Evolutionary conservation across 2,329 filamentous ascomycete species (phyloP), one percentile per base, ranked within the genome.

Genomic region (Passalora sequoiae): DNA sequence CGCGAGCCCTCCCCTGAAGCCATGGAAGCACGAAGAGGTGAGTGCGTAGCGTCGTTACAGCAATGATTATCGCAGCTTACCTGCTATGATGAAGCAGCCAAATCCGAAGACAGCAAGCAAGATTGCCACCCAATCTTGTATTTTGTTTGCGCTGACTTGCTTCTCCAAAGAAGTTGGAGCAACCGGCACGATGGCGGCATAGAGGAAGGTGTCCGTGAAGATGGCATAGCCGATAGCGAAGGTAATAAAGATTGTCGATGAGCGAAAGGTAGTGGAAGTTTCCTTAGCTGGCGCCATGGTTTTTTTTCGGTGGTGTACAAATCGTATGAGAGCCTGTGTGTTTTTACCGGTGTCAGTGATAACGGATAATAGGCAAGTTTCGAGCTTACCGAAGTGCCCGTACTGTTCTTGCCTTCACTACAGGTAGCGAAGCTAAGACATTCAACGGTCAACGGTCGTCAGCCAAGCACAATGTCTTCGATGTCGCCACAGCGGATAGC

Each of bases 61-160:
- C 15, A 6, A 17, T 12, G 3, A 4, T 24, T 24, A n/a, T n/a
- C 20, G n/a, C 5, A 19, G 6, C 36, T 15, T 17, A 44, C 42
- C 42, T 4, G 15, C n/a, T 15, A 72, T 72, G 1, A 77, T 67
- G 12, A 85, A 69, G 4, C 86, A 66, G 2, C 80, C 75, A 1
- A 75, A 78, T 31, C 80, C 82, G 58, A 86, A 87, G 15, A 80
- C 73, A 3, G 81, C 80, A 0, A 87, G 67, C 2, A 87, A 69
- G 8, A 86, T 72, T 0, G 82, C 81, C 1, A 80, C 77, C 81
- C 81, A 86, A 53, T 70, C 70, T 63, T 86, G 83, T 2, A 81
- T 74, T 15, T 38, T 33, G 9, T 36, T 28, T 12, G 43, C 24
- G n/a, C 21, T 17, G 7, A 51, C 30, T 13, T 47, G 31, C 12